These are phyloP conservation scores for Acanthamoeba lenticulata DNA, from an alignment of 208 protist species.

Conservation along the genomic window DNA sequence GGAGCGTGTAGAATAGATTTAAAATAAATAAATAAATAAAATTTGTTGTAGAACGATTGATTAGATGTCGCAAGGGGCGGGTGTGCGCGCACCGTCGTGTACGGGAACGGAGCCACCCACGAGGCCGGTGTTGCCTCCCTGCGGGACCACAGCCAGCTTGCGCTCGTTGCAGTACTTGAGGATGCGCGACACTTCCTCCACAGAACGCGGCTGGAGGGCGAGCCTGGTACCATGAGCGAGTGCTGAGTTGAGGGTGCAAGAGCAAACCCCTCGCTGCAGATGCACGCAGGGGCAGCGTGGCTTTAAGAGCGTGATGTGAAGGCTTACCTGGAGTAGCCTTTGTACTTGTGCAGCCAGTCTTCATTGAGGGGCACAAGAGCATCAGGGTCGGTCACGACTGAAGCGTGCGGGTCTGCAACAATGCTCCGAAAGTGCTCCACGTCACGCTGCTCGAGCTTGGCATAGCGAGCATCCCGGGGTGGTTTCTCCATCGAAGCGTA, in stretches of 20 bases:
- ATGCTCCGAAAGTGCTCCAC: slow-evolving; percentile 23
- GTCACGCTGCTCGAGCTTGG: slow-evolving; percentile 44
- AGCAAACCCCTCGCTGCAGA: too few relatives aligned
- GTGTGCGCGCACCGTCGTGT: background rate
- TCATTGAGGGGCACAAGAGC: slow-evolving; percentile 58
- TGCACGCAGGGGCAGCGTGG: background rate
- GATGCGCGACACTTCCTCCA: slow-evolving; percentile 41
- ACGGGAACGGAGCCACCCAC: slow-evolving; percentile 90
- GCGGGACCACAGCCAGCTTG: slow-evolving; percentile 93
- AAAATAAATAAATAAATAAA: background rate
- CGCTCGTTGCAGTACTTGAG: slow-evolving; percentile 69
- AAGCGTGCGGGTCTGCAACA: background rate
- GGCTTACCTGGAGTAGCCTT: slow-evolving; percentile 6
- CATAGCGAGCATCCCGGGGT: background rate
- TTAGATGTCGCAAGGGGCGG: too few relatives aligned
- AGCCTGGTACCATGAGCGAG: too few relatives aligned
- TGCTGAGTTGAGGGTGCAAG: too few relatives aligned
- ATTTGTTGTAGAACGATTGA: background rate
- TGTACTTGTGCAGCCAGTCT: slow-evolving; percentile 54
- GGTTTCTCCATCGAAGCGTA: slow-evolving; percentile 21
- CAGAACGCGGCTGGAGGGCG: background rate
- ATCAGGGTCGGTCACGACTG: slow-evolving; percentile 42
- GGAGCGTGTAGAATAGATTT: slow-evolving; percentile 76
- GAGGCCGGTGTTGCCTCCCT: slow-evolving; percentile 97
- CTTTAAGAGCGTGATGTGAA: background rate